phyloP scores from a whole-genome alignment of 148 eudicot species.

The Camellia lanceoleosa region DNA sequence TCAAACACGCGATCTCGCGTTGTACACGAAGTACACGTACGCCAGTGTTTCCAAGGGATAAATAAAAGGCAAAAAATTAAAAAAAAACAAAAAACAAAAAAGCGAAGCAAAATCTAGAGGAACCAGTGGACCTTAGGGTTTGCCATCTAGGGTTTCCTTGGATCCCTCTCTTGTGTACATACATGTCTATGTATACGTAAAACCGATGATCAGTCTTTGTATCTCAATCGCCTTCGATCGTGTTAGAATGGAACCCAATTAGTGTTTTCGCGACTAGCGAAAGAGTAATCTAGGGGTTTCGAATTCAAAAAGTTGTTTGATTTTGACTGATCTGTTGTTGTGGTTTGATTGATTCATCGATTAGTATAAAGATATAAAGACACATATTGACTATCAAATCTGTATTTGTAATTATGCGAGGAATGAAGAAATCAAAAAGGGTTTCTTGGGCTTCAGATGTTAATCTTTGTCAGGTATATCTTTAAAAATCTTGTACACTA shows the following conservation, averaged over 20 bases:
- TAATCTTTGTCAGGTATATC: slow-evolving; percentile 75
- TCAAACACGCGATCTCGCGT: background rate
- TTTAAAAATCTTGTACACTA: slow-evolving; percentile 3
- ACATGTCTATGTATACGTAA: background rate
- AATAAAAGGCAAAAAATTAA: background rate
- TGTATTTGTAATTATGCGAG: slow-evolving; percentile 48
- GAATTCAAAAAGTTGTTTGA: background rate
- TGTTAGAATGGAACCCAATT: slow-evolving; percentile 8
- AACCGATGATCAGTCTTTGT: background rate
- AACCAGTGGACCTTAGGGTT: slow-evolving; percentile 27
- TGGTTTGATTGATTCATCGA: slow-evolving; percentile 2
- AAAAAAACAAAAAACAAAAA: background rate
- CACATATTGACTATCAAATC: slow-evolving; percentile 10
- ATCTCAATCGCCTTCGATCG: background rate
- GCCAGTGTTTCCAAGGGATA: background rate
- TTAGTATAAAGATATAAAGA: background rate
- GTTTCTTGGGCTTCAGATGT: slow-evolving; percentile 71
- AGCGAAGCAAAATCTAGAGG: slow-evolving; percentile 30
- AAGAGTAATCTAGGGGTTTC: background rate
- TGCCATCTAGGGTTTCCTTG: slow-evolving; percentile 13
- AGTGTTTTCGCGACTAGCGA: background rate
- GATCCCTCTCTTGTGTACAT: slow-evolving; percentile 12
- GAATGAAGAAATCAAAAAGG: slow-evolving; percentile 68
- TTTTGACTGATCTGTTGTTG: background rate
- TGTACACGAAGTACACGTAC: background rate